Percentiles rank a stretch among this genome's conserved stretches.
Evolutionary conservation across 2,329 filamentous ascomycete genomes (phyloP).

Genomic region (Ceratocystis lukuohia): DNA sequence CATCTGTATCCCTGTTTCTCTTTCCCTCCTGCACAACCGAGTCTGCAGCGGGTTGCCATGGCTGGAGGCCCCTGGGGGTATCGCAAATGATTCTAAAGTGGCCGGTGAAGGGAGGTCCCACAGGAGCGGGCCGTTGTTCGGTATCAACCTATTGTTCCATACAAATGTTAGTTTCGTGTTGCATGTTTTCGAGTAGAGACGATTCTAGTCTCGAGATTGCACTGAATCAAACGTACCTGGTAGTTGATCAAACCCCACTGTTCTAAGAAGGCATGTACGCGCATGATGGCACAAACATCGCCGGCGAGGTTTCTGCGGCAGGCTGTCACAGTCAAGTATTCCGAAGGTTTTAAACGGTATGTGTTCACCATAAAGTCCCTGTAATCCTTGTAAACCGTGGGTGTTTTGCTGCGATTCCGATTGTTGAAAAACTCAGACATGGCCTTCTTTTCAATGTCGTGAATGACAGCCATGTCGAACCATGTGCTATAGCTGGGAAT

Average conservation of each 20-base stretch:
- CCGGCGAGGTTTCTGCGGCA: slow-evolving; percentile 89
- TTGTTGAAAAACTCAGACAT: slow-evolving; percentile 98
- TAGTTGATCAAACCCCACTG: slow-evolving; percentile 99
- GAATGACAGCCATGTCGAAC: slow-evolving; percentile 95
- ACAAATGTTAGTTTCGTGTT: background rate
- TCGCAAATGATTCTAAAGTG: slow-evolving; percentile 95
- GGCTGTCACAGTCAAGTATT: slow-evolving; percentile 94
- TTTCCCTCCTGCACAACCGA: slow-evolving; percentile 51
- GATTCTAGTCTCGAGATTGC: background rate
- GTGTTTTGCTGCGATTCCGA: slow-evolving; percentile 94
- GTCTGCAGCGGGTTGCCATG: slow-evolving; percentile 82
- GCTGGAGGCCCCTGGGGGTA: slow-evolving; percentile 84
- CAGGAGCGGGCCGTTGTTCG: slow-evolving; percentile 85
- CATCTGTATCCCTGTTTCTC: slow-evolving; percentile 55
- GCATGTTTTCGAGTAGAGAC: background rate
- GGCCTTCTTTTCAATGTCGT: slow-evolving; percentile 84
- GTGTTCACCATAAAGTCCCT: slow-evolving; percentile 99
- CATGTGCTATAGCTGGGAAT: slow-evolving; percentile 95
- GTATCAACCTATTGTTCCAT: slow-evolving; percentile 62
- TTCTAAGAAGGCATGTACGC: slow-evolving; percentile 92
- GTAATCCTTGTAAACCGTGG: slow-evolving; percentile 95
- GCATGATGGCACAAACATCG: slow-evolving; percentile 98
- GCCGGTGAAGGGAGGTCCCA: slow-evolving; percentile 90
- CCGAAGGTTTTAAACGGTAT: slow-evolving; percentile 85
- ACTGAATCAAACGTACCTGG: slow-evolving; percentile 47